A percentile compares a stretch with the other conserved stretches of the same genome.
phyloP scores from a whole-genome alignment of 1,284 basidiomycete genomes.

The Irpex sp. region DNA sequence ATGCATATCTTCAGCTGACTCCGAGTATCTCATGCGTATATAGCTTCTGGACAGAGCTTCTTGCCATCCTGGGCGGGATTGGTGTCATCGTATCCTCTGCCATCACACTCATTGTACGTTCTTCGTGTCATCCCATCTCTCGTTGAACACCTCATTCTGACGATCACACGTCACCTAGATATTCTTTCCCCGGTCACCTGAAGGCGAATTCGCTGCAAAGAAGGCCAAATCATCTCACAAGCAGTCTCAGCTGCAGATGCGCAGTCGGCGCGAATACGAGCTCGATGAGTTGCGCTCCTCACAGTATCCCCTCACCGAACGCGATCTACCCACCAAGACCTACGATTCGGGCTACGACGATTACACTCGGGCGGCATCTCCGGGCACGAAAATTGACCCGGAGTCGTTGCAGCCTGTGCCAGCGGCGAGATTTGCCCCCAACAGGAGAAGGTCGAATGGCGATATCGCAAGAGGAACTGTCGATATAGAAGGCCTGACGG shows the following conservation, averaged over 20 bases:
- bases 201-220: constrained; percentile 40
- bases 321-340: not conserved
- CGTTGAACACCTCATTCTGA: not conserved
- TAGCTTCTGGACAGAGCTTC: constrained; percentile 47
- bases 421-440: constrained; percentile 7
- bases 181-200: constrained; percentile 73
- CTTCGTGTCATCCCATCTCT: not conserved
- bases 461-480: not conserved
- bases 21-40: not conserved
- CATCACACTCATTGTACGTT: constrained; percentile 67
- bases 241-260: constrained; percentile 1
- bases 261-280: not conserved
- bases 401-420: not conserved
- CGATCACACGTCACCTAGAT: constrained; percentile 39
- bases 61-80: constrained; percentile 54
- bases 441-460: constrained; percentile 6
- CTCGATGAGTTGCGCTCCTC: not conserved
- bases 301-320: not conserved
- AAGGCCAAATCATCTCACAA: constrained; percentile 17
- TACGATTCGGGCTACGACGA: constrained; percentile 1
- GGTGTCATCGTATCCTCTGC: constrained; percentile 65
- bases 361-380: not conserved
- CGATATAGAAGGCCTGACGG: not conserved
- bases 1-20: not conserved
- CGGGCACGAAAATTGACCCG: not conserved